Evolutionary conservation across 2,329 filamentous ascomycete genomes (phyloP), one percentile per base, ranked within the genome.

Genomic region (Diaporthe destruens): DNA sequence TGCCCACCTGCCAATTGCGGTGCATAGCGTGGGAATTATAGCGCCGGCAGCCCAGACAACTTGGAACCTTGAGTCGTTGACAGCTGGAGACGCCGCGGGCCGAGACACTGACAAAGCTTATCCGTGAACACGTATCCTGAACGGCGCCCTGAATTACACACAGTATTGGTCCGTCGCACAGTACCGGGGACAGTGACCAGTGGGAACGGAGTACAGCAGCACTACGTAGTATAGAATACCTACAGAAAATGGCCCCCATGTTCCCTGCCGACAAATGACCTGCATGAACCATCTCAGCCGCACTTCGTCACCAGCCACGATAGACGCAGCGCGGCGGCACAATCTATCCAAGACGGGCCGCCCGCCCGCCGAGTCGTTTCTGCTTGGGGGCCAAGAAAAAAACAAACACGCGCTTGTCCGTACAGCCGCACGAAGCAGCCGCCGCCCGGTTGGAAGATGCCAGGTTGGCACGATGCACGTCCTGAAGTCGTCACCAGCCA

Each of bases 271-370:
- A 23, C 3, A 23, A 29, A 49, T 49, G 59, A 63, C 39, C 18
- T 63, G 42, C 59, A 63, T 49, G 59, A 49, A 49, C 36, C 25
- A 29, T 32, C 44, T 51, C 61, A 51, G 61, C 61, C 61, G 61
- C 61, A 51, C 29, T 32, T 51, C 29, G 44, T 51, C 44, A 51
- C 61, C 20, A 36, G 61, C 61, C 29, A 51, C 18, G 20, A 12
- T 18, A 11, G 2, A 23, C 18, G 3, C 7, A 16, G 36, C 56
- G 20, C n/a, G 18, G 36, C 6, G 6, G 12, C 11, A 11, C 29
- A 51, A 65, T 65, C 44, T 65, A 51, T 18, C n/a, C 44, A 51
- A 36, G 61, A 51, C 61, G 44, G 44, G 36, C 44, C 44, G 61
- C 29, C 29, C 44, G 44, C 44, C 44, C n/a, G 36, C 44, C 29